Percentiles rank a stretch among this genome's conserved stretches.
phyloP scores from a whole-genome alignment of 2,329 filamentous ascomycete genomes.

The Aspergillus fructus region DNA sequence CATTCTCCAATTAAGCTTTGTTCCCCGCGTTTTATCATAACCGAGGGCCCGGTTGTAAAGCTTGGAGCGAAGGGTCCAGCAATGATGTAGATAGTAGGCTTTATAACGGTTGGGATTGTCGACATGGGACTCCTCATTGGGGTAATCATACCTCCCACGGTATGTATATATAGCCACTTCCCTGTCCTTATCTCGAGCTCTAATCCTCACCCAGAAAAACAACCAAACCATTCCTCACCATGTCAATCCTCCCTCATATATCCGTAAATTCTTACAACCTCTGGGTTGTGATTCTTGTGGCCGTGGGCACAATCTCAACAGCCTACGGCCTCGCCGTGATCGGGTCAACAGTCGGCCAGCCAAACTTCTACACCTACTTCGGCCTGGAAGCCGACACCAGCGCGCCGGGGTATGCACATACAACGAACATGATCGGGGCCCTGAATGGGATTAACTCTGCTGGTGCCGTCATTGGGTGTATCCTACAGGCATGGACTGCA shows the following conservation, averaged over 20 bases:
- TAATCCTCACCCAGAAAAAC: background rate
- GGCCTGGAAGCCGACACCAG: slow-evolving; percentile 35
- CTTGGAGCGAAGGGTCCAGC: background rate
- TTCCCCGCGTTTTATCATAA: background rate
- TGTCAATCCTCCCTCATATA: background rate
- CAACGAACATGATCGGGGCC: slow-evolving; percentile 45
- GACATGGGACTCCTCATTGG: too few species aligned
- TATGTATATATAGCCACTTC: background rate
- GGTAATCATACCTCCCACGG: too few species aligned
- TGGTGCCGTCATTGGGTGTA: slow-evolving; percentile 40
- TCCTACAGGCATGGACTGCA: slow-evolving; percentile 41
- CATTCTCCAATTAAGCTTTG: background rate
- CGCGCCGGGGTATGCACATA: slow-evolving; percentile 42
- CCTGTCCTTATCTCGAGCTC: background rate
- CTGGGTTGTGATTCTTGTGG: slow-evolving; percentile 33
- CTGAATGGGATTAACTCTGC: slow-evolving; percentile 48
- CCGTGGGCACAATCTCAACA: slow-evolving; percentile 34
- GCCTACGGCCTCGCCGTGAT: slow-evolving; percentile 39
- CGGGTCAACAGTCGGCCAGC: slow-evolving; percentile 48
- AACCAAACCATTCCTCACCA: background rate
- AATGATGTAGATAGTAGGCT: background rate
- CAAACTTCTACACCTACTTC: slow-evolving; percentile 46
- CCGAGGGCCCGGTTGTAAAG: background rate
- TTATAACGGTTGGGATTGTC: too few species aligned
- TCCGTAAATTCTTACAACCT: slow-evolving; percentile 32